Evolutionary conservation across 768 basidiomycete species (phyloP).

Genomic region (Trametes punicea): DNA sequence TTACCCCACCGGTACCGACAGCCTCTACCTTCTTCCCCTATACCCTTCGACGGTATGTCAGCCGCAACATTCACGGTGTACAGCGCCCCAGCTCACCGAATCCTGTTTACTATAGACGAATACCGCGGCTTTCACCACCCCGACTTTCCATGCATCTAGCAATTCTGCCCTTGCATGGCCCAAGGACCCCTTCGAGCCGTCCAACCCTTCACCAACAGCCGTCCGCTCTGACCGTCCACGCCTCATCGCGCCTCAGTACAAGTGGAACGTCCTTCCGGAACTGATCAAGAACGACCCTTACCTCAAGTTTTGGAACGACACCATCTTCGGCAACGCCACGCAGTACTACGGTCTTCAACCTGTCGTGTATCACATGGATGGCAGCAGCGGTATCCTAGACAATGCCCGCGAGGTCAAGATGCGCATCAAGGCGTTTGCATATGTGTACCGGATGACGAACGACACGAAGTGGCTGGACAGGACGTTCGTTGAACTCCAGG

Average conservation of each 20-base stretch:
- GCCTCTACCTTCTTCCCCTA: constrained; percentile 73
- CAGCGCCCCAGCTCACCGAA: neutral
- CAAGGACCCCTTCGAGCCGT: constrained; percentile 67
- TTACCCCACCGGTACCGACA: constrained; percentile 77
- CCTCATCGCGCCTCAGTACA: constrained; percentile 86
- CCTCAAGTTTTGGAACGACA: constrained; percentile 84
- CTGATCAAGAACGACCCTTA: constrained; percentile 85
- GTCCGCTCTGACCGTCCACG: constrained; percentile 83
- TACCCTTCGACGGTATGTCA: constrained; percentile 83
- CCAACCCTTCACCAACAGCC: constrained; percentile 52
- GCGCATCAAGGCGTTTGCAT: constrained; percentile 88
- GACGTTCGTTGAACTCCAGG: constrained; percentile 76
- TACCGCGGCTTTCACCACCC: constrained; percentile 61
- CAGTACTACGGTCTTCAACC: constrained; percentile 56
- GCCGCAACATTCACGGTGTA: neutral
- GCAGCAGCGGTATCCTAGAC: constrained; percentile 88
- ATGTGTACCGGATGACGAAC: constrained; percentile 87
- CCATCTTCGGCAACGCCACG: constrained; percentile 86
- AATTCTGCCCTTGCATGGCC: constrained; percentile 67
- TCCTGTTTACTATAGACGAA: constrained; percentile 52
- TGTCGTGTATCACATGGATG: constrained; percentile 71
- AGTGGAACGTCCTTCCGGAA: constrained; percentile 77
- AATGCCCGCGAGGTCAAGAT: constrained; percentile 85
- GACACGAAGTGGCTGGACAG: constrained; percentile 90
- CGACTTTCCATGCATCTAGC: constrained; percentile 65